Evolutionary conservation across 208 protist species (phyloP), one percentile per base, ranked within the genome.

Genomic region (Phytomonas serpens): DNA sequence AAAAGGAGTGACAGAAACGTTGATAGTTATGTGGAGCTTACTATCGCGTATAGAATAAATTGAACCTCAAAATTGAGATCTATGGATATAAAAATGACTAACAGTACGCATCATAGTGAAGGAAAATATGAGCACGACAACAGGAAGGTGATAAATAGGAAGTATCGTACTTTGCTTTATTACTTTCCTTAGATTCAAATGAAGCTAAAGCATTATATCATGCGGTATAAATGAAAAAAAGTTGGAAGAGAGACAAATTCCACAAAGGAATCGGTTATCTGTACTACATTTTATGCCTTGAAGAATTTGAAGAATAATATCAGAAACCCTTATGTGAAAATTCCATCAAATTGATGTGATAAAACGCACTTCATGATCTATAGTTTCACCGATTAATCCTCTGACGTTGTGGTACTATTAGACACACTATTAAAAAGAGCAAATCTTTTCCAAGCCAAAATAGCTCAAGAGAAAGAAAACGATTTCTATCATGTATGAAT

Each of bases 271-370:
- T 52, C 34, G 36, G 42, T 30, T 68, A 32, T 19, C 6, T 10
- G 30, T 30, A 32, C 67, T 32, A 69, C 4, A 31, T 38, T 30
- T 14, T 72, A 34, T 69, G 68, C 9, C 10, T 4, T 64, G 38
- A n/a, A 40, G 42, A 69, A 42, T 42, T 33, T 64, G 34, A 74
- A 68, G 33, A 69, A 67, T 29, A 16, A 61, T 14, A 69, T 3
- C 9, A 9, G 68, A 61, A 68, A 31, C 9, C 3, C 19, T 30
- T 68, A 62, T 34, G 5, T 68, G 61, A 34, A 74, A 71, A 33
- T 69, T 77, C n/a, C 61, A 61, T 11, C 71, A 64, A 68, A 79
- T 82, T 29, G 4, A 32, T 33, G 51, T 3, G 42, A 52, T 30
- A 72, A 74, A 47, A 11, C 16, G 13, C 40, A 19, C 40, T 19